phyloP scores from a whole-genome alignment of 176 grass and related monocot species.

The Cenchrus americanus region DNA sequence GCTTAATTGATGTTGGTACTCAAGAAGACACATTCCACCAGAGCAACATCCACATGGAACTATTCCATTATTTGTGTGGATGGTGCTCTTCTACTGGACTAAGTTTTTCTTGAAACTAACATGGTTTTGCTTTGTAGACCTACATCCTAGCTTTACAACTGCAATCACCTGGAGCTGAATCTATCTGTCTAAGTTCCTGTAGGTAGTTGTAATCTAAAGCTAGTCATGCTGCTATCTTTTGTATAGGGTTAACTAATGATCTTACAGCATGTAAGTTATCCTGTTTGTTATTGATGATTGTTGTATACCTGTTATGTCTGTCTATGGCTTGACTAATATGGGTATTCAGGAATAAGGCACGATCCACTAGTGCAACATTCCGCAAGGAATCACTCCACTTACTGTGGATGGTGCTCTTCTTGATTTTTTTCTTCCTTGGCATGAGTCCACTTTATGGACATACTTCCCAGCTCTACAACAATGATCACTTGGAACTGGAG shows the following conservation, averaged over 20 bases:
- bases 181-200: background rate
- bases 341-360: background rate
- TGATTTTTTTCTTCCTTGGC: background rate
- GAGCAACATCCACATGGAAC: too few species aligned
- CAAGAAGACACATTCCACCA: background rate
- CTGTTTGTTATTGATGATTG: background rate
- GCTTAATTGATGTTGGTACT: background rate
- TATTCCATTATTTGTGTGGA: too few species aligned
- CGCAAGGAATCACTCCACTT: background rate
- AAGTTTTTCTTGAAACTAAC: too few species aligned
- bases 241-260: background rate
- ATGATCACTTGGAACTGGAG: background rate
- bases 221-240: too few species aligned
- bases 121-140: background rate
- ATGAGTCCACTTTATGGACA: background rate
- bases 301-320: constrained; percentile 13
- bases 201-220: too few species aligned
- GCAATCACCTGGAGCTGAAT: background rate
- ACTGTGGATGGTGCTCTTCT: background rate
- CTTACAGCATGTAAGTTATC: background rate
- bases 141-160: constrained; percentile 16
- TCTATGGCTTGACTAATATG: background rate
- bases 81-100: too few species aligned
- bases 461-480: constrained; percentile 18
- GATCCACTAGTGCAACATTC: background rate